Evolutionary conservation across 495 filamentous ascomycete species (phyloP).

Genomic region (Aspergillus taichungensis): DNA sequence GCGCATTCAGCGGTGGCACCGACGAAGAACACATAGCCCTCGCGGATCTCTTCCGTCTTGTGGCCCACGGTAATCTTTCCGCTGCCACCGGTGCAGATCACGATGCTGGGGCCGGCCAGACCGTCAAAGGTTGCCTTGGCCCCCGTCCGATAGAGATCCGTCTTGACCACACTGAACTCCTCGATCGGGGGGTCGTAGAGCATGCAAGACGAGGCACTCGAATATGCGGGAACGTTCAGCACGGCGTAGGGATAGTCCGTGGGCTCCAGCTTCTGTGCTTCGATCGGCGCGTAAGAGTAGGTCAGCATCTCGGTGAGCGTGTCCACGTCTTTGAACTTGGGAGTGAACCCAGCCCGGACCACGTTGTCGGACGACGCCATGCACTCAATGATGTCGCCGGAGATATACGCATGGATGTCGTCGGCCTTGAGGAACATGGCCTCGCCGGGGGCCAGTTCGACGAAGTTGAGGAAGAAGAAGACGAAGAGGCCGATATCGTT

Average conservation of each 20-base stretch:
- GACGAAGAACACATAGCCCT: slow-evolving; percentile 86
- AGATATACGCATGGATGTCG: slow-evolving; percentile 94
- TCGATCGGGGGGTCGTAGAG: slow-evolving; percentile 96
- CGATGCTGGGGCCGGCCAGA: slow-evolving; percentile 80
- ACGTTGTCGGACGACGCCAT: slow-evolving; percentile 98
- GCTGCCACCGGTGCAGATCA: slow-evolving; percentile 78
- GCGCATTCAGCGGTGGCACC: slow-evolving; percentile 81
- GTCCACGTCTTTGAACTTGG: slow-evolving; percentile 93
- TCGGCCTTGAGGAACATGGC: slow-evolving; percentile 94
- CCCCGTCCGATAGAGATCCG: slow-evolving; percentile 57
- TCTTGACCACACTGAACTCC: slow-evolving; percentile 86
- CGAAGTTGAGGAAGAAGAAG: slow-evolving; percentile 75
- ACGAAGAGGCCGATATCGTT: slow-evolving; percentile 71
- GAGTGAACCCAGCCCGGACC: slow-evolving; percentile 92
- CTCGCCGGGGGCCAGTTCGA: slow-evolving; percentile 74
- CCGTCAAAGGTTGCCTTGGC: slow-evolving; percentile 80
- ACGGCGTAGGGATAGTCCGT: slow-evolving; percentile 74
- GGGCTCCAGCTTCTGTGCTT: slow-evolving; percentile 86
- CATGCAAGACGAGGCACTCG: slow-evolving; percentile 54
- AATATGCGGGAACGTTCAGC: slow-evolving; percentile 70
- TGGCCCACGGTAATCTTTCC: slow-evolving; percentile 80
- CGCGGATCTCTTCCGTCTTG: slow-evolving; percentile 59
- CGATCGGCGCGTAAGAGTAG: slow-evolving; percentile 87
- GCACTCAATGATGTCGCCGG: slow-evolving; percentile 95
- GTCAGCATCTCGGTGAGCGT: slow-evolving; percentile 90